These are phyloP conservation scores for Elsinoe batatas DNA, from an alignment of 2,329 filamentous ascomycete genomes.

Conservation along the genomic window DNA sequence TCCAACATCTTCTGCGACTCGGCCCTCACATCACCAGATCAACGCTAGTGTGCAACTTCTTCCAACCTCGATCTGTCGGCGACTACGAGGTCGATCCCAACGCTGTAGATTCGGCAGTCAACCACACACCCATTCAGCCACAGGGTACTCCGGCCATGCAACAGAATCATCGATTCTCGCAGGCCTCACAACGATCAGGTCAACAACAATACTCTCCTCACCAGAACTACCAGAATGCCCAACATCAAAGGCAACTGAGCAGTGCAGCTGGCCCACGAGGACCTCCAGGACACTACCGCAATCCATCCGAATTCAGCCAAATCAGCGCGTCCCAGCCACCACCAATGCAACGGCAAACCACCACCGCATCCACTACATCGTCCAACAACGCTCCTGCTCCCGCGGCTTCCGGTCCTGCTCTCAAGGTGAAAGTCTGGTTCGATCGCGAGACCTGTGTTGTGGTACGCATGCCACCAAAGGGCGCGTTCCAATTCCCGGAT, in stretches of 20 bases:
- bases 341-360: conserved; percentile 14
- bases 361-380: conserved; percentile 5
- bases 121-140: conserved; percentile 59
- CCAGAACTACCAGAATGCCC: conserved; percentile 33
- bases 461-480: conserved; percentile 71
- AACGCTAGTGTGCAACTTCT: conserved; percentile 78
- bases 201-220: conserved; percentile 34
- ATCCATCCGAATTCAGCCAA: conserved; percentile 20
- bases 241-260: conserved; percentile 18
- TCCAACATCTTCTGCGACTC: conserved; percentile 79
- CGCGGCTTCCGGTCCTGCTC: conserved; percentile 23
- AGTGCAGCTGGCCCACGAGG: conserved; percentile 15
- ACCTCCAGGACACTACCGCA: conserved; percentile 20
- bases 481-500: conserved; percentile 58
- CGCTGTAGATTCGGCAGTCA: conserved; percentile 39
- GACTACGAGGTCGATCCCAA: conserved; percentile 86
- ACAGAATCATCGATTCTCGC: conserved; percentile 48
- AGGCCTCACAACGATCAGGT: conserved; percentile 19
- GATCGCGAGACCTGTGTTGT: conserved; percentile 78
- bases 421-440: conserved; percentile 95
- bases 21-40: conserved; percentile 76
- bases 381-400: conserved; percentile 1
- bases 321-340: conserved; percentile 17
- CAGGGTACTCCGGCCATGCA: conserved; percentile 16
- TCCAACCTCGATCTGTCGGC: conserved; percentile 67